Evolutionary conservation across 108 stramenopile genomes (phyloP), one percentile per base, ranked within the genome.

Genomic region (Cyclotella sp.): DNA sequence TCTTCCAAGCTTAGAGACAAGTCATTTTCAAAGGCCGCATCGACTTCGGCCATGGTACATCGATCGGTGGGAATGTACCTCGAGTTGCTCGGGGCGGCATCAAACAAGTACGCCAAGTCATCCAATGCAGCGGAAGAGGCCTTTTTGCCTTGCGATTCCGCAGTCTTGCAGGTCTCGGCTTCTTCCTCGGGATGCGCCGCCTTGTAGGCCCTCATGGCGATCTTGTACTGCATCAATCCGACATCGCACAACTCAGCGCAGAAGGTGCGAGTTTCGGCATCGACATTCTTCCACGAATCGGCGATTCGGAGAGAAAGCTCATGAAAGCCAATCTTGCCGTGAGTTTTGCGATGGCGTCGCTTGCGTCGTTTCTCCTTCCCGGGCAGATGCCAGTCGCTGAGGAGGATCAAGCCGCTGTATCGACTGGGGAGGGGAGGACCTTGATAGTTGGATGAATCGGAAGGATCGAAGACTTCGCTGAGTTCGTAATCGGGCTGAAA

Each of bases 291-390:
- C 88, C 88, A 91, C 39, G 79, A 77, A 6, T 67, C 54, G 10
- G 85, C 86, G n/a, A 91, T 86, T 39, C 63, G 58, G 22, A 77
- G 68, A 2, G 85, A 84, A 72, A 91, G 74, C 27, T 91, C 88
- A 3, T 76, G 85, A 75, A 91, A 91, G 10, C 88, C 87, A 40
- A 91, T 84, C 73, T 86, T 86, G 39, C 90, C 87, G 67, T 91
- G 90, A 47, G 87, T 78, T 71, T 88, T 88, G 54, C 90, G 76
- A 76, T 91, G 86, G 19, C 63, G 63, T 15, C 81, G 62, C 43
- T 79, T 79, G 34, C 74, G 46, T 16, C 64, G 62, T 45, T 66
- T 51, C 26, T 39, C 53, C 22, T 75, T 75, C 8, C 74, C 64
- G 1, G 74, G 64, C 18, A 75, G 5, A 43, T 57, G 52, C 74